Evolutionary conservation across 108 stramenopile genomes (phyloP).

Genomic region (Cyclotella kingstonii): DNA sequence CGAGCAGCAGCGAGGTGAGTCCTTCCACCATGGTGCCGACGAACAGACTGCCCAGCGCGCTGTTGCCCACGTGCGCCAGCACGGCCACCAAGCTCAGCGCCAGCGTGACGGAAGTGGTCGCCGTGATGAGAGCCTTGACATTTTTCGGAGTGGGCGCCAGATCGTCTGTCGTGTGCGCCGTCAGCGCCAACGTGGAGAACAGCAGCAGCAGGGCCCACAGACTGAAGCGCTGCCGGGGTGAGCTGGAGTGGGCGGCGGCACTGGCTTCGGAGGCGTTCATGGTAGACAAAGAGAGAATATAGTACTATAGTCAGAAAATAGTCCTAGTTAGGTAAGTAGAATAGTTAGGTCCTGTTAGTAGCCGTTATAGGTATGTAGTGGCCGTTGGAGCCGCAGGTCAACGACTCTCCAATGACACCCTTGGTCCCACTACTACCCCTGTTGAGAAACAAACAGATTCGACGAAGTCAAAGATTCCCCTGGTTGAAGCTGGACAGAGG

Average conservation of each 20-base stretch:
- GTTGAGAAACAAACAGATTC: no score
- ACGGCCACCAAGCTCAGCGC: constrained; percentile 15
- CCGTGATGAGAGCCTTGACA: no score
- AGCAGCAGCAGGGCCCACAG: constrained; percentile 42
- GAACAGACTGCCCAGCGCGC: constrained; percentile 20
- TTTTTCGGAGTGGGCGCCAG: no score
- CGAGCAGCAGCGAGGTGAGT: constrained; percentile 20
- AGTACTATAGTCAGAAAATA: no score
- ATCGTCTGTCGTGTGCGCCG: constrained; percentile 44
- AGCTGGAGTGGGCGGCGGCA: constrained; percentile 1
- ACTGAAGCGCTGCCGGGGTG: constrained; percentile 24
- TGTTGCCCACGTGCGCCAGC: constrained; percentile 15
- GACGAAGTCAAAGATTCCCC: no score
- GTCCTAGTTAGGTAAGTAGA: no score
- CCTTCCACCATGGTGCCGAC: constrained; percentile 42
- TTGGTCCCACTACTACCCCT: no score
- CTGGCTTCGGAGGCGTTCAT: constrained; percentile 19
- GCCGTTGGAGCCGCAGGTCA: no score
- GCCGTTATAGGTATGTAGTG: no score
- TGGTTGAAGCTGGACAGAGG: no score
- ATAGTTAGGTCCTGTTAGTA: no score
- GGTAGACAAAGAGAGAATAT: constrained; percentile 1
- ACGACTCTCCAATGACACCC: no score
- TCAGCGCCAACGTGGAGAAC: constrained; percentile 32
- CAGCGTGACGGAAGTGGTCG: constrained; percentile 18